These are phyloP conservation scores for Kalmanozyma brasiliensis DNA, from an alignment of 1,284 basidiomycete species.

Conservation along the genomic window DNA sequence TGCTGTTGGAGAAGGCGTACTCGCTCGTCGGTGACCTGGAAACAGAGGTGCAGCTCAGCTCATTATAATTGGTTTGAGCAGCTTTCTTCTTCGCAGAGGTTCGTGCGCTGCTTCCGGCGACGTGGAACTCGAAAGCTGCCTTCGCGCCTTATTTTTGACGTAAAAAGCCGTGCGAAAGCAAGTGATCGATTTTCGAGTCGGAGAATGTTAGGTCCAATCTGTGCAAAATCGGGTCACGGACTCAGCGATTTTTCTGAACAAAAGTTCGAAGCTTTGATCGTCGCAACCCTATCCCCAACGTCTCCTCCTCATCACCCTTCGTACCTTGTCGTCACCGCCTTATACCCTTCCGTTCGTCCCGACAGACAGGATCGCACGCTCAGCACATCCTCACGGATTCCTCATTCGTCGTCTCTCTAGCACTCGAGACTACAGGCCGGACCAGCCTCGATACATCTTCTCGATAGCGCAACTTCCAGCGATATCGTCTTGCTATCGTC, in stretches of 20 bases:
- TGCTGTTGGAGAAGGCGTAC: not conserved
- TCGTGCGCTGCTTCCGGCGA: slow-evolving; percentile 45
- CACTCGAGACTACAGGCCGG: no score
- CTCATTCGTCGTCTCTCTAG: no score
- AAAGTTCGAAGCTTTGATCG: slow-evolving; percentile 29
- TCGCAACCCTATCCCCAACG: slow-evolving; percentile 17
- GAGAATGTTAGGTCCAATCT: slow-evolving; percentile 12
- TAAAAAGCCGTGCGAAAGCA: slow-evolving; percentile 25
- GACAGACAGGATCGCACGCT: no score
- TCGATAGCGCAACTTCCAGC: no score
- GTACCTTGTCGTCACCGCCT: not conserved
- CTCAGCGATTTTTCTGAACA: slow-evolving; percentile 17
- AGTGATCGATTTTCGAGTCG: slow-evolving; percentile 8
- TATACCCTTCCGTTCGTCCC: slow-evolving; percentile 17
- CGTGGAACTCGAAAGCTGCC: slow-evolving; percentile 24
- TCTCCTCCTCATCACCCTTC: not conserved
- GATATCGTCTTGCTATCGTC: no score
- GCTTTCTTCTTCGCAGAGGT: slow-evolving; percentile 23
- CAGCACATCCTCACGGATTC: no score
- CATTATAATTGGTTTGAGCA: slow-evolving; percentile 13
- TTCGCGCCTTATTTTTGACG: not conserved
- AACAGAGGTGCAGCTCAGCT: slow-evolving; percentile 4
- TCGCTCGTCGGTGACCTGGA: slow-evolving; percentile 25
- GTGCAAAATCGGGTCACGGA: slow-evolving; percentile 7
- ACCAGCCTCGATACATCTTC: no score